A percentile compares a stretch with the other conserved stretches of the same genome.
Evolutionary conservation across 371 early-diverging fungal genomes (phyloP).

Genomic region (Saksenaea vasiformis): DNA sequence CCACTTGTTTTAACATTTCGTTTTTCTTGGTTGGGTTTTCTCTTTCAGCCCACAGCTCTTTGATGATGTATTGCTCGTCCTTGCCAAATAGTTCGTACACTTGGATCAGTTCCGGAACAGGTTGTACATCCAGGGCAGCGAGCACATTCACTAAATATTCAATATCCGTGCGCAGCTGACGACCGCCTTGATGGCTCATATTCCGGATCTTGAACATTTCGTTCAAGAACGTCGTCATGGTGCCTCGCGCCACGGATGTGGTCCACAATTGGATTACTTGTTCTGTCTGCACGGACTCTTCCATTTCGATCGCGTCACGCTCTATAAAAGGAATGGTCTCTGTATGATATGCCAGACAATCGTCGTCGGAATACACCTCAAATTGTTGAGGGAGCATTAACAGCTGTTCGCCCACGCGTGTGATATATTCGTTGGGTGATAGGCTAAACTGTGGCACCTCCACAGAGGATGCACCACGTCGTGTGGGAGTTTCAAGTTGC

Average conservation of each 20-base stretch:
- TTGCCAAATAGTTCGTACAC: slow-evolving; percentile 15
- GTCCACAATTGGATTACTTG: slow-evolving; percentile 69
- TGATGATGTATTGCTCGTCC: slow-evolving; percentile 15
- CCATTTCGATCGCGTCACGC: slow-evolving; percentile 18
- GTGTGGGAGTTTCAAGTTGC: slow-evolving; percentile 17
- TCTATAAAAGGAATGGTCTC: slow-evolving; percentile 56
- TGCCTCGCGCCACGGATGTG: slow-evolving; percentile 59
- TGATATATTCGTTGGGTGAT: slow-evolving; percentile 67
- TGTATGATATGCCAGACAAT: slow-evolving; percentile 54
- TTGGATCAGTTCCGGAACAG: slow-evolving; percentile 30
- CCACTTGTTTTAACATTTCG: slow-evolving; percentile 19
- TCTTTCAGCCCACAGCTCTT: slow-evolving; percentile 9
- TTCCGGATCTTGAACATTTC: slow-evolving; percentile 37
- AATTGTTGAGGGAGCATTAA: slow-evolving; percentile 71
- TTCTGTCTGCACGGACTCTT: slow-evolving; percentile 28
- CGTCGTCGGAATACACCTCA: slow-evolving; percentile 64
- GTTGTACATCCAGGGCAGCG: slow-evolving; percentile 63
- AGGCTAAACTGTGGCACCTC: slow-evolving; percentile 62
- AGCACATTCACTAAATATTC: slow-evolving; percentile 64
- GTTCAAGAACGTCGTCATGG: slow-evolving; percentile 50
- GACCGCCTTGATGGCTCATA: slow-evolving; percentile 47
- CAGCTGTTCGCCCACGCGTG: slow-evolving; percentile 68
- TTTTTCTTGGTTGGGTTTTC: slow-evolving; percentile 12
- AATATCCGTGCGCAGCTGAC: slow-evolving; percentile 65
- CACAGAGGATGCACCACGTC: slow-evolving; percentile 23